phyloP scores from a whole-genome alignment of 805 yeast species.

The Clavispora vitiphila region DNA sequence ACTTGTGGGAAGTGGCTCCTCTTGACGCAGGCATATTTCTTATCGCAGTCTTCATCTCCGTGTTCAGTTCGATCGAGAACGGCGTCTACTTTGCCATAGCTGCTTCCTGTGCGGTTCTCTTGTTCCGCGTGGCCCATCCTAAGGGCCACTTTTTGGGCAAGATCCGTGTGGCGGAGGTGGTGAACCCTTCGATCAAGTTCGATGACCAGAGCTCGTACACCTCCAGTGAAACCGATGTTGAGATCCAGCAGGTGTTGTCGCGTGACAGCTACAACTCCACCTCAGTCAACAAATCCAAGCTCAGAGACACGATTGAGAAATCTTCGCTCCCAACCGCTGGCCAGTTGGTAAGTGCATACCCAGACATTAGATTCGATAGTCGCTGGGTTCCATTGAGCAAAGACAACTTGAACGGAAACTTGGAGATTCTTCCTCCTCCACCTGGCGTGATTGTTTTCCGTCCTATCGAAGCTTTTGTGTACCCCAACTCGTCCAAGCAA shows the following conservation, averaged over 20 bases:
- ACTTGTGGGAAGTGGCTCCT: slow-evolving; percentile 69
- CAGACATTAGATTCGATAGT: slow-evolving; percentile 44
- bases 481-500: slow-evolving; percentile 75
- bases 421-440: slow-evolving; percentile 72
- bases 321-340: slow-evolving; percentile 16
- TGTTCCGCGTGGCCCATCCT: slow-evolving; percentile 76
- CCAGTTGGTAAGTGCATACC: slow-evolving; percentile 22
- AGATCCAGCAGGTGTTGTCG: slow-evolving; percentile 41
- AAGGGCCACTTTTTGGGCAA: slow-evolving; percentile 79
- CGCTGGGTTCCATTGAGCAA: slow-evolving; percentile 65
- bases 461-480: slow-evolving; percentile 74
- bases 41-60: slow-evolving; percentile 67
- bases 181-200: slow-evolving; percentile 49
- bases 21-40: slow-evolving; percentile 69
- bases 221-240: slow-evolving; percentile 25
- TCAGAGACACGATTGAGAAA: slow-evolving; percentile 11
- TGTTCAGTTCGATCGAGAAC: slow-evolving; percentile 74
- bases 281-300: slow-evolving; percentile 18
- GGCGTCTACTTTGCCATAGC: slow-evolving; percentile 90
- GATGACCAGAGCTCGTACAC: slow-evolving; percentile 14
- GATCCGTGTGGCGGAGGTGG: slow-evolving; percentile 65
- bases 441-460: slow-evolving; percentile 86
- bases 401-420: slow-evolving; percentile 48
- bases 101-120: slow-evolving; percentile 70
- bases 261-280: slow-evolving; percentile 22